A percentile compares a stretch with the other conserved stretches of the same genome.
Evolutionary conservation across 306 rosid species (phyloP).

Genomic region (Cicer chorassanicum): DNA sequence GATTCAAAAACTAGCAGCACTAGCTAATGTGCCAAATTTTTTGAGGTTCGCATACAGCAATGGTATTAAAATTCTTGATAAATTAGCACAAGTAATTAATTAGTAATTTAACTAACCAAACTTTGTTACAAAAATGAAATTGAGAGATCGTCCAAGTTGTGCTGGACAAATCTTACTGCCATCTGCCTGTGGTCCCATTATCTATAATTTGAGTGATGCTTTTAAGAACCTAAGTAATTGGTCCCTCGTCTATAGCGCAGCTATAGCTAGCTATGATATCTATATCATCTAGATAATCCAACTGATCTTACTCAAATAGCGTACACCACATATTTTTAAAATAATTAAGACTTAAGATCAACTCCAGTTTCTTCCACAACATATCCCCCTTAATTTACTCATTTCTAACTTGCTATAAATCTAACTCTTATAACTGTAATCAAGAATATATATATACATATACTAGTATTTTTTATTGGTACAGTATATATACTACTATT

Average conservation of each 20-base stretch:
- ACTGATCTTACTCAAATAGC: conserved; percentile 47
- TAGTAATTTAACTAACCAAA: too few relatives aligned
- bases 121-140: too few relatives aligned
- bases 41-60: not conserved
- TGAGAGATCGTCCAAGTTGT: too few relatives aligned
- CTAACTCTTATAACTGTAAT: conserved; percentile 2
- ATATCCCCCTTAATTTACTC: not conserved
- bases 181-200: conserved; percentile 64
- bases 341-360: conserved; percentile 41
- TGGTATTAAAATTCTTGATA: not conserved
- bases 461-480: too few relatives aligned
- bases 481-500: too few relatives aligned
- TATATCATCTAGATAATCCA: conserved; percentile 46
- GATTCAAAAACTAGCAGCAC: too few relatives aligned
- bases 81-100: too few relatives aligned
- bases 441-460: not conserved
- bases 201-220: conserved; percentile 63
- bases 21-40: too few relatives aligned
- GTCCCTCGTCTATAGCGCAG: conserved; percentile 71
- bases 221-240: conserved; percentile 75
- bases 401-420: not conserved
- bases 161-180: conserved; percentile 64
- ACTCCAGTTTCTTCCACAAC: conserved; percentile 39
- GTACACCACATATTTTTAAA: conserved; percentile 60
- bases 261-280: conserved; percentile 45